Evolutionary conservation across 208 protist genomes (phyloP).

Genomic region (Crithidia expoeki): DNA sequence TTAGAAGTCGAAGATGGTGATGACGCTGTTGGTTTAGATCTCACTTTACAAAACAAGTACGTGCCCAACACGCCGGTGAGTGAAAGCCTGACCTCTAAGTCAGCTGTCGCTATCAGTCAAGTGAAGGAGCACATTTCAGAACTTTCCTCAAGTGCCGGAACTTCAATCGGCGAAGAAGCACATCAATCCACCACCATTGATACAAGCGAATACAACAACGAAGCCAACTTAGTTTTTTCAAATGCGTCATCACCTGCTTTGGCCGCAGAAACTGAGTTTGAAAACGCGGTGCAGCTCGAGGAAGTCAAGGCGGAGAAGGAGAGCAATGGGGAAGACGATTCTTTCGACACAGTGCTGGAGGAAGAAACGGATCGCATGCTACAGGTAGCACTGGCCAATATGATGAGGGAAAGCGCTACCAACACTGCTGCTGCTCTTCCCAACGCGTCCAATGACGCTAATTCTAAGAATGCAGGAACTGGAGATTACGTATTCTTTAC

Average conservation of each 20-base stretch:
- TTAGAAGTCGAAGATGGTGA: not conserved
- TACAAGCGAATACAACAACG: too few relatives aligned
- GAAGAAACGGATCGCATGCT: slow-evolving; percentile 32
- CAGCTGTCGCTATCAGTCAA: too few relatives aligned
- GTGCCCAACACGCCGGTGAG: too few relatives aligned
- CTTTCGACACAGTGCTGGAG: slow-evolving; percentile 27
- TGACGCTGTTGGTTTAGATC: not conserved
- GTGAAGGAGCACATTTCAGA: too few relatives aligned
- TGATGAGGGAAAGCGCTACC: slow-evolving; percentile 2
- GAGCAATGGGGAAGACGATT: slow-evolving; percentile 18
- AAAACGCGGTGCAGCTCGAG: not conserved
- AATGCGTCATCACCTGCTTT: not conserved
- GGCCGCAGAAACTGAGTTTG: not conserved
- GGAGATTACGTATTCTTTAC: slow-evolving; percentile 25
- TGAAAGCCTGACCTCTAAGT: too few relatives aligned
- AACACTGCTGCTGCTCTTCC: not conserved
- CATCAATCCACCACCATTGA: too few relatives aligned
- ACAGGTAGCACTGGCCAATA: slow-evolving; percentile 17
- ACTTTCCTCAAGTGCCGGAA: too few relatives aligned
- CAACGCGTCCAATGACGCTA: not conserved
- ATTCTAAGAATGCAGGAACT: not conserved
- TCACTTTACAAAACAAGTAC: too few relatives aligned
- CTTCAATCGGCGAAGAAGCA: too few relatives aligned
- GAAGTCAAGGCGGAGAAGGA: not conserved
- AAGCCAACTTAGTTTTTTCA: too few relatives aligned